Percentiles rank a stretch among this genome's conserved stretches.
phyloP scores from a whole-genome alignment of 2,329 filamentous ascomycete species.

The Botrytis pseudocinerea region DNA sequence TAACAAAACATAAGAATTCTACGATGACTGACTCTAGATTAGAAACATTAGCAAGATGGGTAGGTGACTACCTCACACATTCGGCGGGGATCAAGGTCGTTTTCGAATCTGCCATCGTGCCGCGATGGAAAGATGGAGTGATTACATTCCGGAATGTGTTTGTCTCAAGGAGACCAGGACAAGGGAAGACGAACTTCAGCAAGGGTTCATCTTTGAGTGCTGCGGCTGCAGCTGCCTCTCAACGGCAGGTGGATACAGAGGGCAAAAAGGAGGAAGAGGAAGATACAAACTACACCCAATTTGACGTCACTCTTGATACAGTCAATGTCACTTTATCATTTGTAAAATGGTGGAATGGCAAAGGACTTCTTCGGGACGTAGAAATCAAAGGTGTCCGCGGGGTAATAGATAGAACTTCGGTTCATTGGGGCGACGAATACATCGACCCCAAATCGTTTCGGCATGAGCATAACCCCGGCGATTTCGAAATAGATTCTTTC shows the following conservation, averaged over 20 bases:
- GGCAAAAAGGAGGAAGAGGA: slow-evolving; percentile 58
- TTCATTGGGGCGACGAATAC: slow-evolving; percentile 67
- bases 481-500: slow-evolving; percentile 97
- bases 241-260: slow-evolving; percentile 54
- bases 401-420: slow-evolving; percentile 84
- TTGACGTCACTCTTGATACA: slow-evolving; percentile 90
- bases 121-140: slow-evolving; percentile 91
- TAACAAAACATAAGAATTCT: slow-evolving; percentile 27
- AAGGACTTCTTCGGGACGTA: slow-evolving; percentile 85
- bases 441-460: slow-evolving; percentile 84
- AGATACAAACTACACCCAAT: slow-evolving; percentile 97
- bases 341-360: slow-evolving; percentile 98
- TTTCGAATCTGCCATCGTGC: slow-evolving; percentile 96
- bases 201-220: slow-evolving; percentile 87
- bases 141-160: slow-evolving; percentile 98
- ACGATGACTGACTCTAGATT: slow-evolving; percentile 29
- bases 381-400: slow-evolving; percentile 92
- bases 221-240: slow-evolving; percentile 80
- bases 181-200: slow-evolving; percentile 77
- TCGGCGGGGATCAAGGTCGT: slow-evolving; percentile 92
- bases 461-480: slow-evolving; percentile 83
- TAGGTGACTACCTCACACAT: slow-evolving; percentile 92
- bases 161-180: slow-evolving; percentile 85
- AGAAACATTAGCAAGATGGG: slow-evolving; percentile 91
- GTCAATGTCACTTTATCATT: slow-evolving; percentile 97